These are phyloP conservation scores for Fusarium cicatricum DNA, from an alignment of 2,329 filamentous ascomycete species.

Conservation along the genomic window DNA sequence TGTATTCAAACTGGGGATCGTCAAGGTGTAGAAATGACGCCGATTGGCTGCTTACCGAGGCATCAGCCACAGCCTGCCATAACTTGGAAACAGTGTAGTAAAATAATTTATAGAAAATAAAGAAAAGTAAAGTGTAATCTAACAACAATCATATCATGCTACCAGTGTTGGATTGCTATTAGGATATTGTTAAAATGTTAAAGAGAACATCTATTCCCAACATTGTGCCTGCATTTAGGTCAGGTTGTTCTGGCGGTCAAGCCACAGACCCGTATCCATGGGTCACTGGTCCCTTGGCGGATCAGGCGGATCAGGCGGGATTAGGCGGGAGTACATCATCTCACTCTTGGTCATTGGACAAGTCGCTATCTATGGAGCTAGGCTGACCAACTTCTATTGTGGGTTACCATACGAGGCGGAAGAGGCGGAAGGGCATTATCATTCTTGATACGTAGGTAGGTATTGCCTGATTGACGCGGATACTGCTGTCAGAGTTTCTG, in stretches of 20 bases:
- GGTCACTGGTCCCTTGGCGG: no score
- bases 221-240: no score
- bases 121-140: no score
- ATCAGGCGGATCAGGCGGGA: background rate
- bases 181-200: no score
- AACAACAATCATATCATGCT: no score
- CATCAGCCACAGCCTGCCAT: background rate
- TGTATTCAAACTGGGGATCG: constrained; percentile 19
- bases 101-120: no score
- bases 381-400: constrained; percentile 3
- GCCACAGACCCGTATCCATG: background rate
- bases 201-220: no score
- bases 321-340: background rate
- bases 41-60: background rate
- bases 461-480: constrained; percentile 5
- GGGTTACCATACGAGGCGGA: constrained; percentile 11
- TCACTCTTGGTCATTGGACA: background rate
- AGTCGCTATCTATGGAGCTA: background rate
- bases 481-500: no score
- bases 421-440: background rate
- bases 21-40: constrained; percentile 4
- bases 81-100: no score
- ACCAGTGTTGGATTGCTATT: no score
- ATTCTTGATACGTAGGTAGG: background rate
- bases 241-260: constrained; percentile 11